A percentile compares a stretch with the other conserved stretches of the same genome.
Evolutionary conservation across 495 filamentous ascomycete species (phyloP).

Genomic region (Tuber calosporum): DNA sequence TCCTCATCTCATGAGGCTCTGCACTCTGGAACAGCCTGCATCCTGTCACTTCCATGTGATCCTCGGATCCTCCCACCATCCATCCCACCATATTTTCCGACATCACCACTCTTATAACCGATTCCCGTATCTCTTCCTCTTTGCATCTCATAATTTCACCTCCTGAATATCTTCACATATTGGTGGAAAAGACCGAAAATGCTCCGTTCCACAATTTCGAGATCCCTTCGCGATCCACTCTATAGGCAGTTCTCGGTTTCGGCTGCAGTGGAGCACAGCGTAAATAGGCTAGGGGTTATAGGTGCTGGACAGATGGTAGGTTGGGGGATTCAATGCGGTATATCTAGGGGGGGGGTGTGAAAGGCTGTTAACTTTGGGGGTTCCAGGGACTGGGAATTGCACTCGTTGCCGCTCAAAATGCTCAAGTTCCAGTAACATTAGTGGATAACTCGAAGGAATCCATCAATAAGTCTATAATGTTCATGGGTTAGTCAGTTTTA

Average conservation of each 20-base stretch:
- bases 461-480: slow-evolving; percentile 84
- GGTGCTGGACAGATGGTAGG: slow-evolving; percentile 94
- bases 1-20: not conserved
- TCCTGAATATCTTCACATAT: not conserved
- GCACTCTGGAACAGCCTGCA: not conserved
- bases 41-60: not conserved
- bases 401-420: slow-evolving; percentile 82
- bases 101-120: not conserved
- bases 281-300: slow-evolving; percentile 84
- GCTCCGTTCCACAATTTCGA: not conserved
- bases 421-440: slow-evolving; percentile 73
- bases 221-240: not conserved
- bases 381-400: slow-evolving; percentile 88
- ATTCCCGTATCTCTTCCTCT: not conserved
- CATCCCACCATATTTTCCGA: not conserved
- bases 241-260: slow-evolving; percentile 9
- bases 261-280: slow-evolving; percentile 44
- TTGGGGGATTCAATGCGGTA: slow-evolving; percentile 8
- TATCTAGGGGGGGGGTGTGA: slow-evolving; percentile 13
- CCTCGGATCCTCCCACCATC: not conserved
- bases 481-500: slow-evolving; percentile 54
- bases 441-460: slow-evolving; percentile 78
- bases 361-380: slow-evolving; percentile 18
- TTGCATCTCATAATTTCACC: not conserved
- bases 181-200: not conserved